Base-by-base conservation (phyloP, 192 early-diverging fungal species). In the Pilobolus umbonatus region DNA sequence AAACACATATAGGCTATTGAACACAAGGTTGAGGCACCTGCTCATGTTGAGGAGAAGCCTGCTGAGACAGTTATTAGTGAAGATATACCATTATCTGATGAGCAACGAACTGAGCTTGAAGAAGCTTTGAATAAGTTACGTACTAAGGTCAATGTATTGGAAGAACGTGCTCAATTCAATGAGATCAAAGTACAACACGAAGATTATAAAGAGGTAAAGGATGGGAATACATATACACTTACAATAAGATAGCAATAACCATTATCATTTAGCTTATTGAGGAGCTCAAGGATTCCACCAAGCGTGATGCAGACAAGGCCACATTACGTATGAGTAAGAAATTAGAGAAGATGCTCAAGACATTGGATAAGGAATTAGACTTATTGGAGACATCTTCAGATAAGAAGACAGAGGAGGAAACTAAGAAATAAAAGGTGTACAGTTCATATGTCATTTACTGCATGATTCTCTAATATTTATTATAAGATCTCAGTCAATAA, bases 341-440 rank as follows among this genome's bases (percentile, higher is more conserved):
- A 21, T 76, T 93, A 7, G 86, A 91, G 66, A 90, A 88, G 74
- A 89, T 93, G 89, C 79, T 93, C 55, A 60, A 66, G 44, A 81
- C 80, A 56, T 77, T 93, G 24, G 88, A 90, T 56, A 72, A 74
- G 42, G 89, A 93, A 58, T 54, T 91, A 12, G 65, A 67, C 29
- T 28, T 56, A 22, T 60, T 73, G 38, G 71, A 73, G 38, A 53
- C 62, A 21, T n/a, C n/a, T n/a, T n/a, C n/a, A n/a, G n/a, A n/a
- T n/a, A n/a, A n/a, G n/a, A n/a, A n/a, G n/a, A n/a, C n/a, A n/a
- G n/a, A n/a, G n/a, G n/a, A n/a, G n/a, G n/a, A n/a, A n/a, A n/a
- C n/a, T n/a, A n/a, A n/a, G n/a, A n/a, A n/a, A n/a, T n/a, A n/a
- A n/a, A n/a, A n/a, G n/a, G n/a, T n/a, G n/a, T n/a, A n/a, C n/a